A percentile compares a stretch with the other conserved stretches of the same genome.
phyloP scores from a whole-genome alignment of 805 yeast species.

The Candida nemodendra region DNA sequence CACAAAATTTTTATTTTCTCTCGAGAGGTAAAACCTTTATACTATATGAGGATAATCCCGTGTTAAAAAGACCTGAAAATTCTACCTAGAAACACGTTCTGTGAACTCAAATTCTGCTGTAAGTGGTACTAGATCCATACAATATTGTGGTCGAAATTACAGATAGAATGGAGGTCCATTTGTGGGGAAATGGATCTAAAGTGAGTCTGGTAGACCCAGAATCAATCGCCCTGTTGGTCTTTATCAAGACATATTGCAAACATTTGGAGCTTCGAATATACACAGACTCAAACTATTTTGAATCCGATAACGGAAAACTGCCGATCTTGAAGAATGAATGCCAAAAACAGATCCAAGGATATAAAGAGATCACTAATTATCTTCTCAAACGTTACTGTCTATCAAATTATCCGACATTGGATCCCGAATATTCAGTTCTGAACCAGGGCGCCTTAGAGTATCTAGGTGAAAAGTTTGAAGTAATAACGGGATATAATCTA shows the following conservation, averaged over 20 bases:
- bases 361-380: conserved; percentile 36
- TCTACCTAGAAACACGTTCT: too few species aligned
- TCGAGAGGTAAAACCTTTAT: too few species aligned
- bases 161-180: conserved; percentile 15
- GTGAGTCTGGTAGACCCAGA: conserved; percentile 52
- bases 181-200: conserved; percentile 44
- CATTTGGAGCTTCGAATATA: conserved; percentile 37
- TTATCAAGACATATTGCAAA: conserved; percentile 30
- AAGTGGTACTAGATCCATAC: too few species aligned
- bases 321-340: conserved; percentile 42
- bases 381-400: conserved; percentile 18
- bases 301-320: conserved; percentile 46
- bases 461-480: conserved; percentile 40
- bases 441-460: conserved; percentile 45
- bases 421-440: conserved; percentile 27
- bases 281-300: conserved; percentile 57
- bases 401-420: neutral
- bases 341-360: conserved; percentile 39
- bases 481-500: conserved; percentile 55
- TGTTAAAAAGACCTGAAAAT: too few species aligned
- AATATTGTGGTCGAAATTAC: too few species aligned
- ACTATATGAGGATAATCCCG: too few species aligned
- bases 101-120: too few species aligned
- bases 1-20: too few species aligned
- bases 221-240: conserved; percentile 47